Evolutionary conservation across 2,329 filamentous ascomycete species (phyloP), one percentile per base, ranked within the genome.

Genomic region (Cercospora berteroae): DNA sequence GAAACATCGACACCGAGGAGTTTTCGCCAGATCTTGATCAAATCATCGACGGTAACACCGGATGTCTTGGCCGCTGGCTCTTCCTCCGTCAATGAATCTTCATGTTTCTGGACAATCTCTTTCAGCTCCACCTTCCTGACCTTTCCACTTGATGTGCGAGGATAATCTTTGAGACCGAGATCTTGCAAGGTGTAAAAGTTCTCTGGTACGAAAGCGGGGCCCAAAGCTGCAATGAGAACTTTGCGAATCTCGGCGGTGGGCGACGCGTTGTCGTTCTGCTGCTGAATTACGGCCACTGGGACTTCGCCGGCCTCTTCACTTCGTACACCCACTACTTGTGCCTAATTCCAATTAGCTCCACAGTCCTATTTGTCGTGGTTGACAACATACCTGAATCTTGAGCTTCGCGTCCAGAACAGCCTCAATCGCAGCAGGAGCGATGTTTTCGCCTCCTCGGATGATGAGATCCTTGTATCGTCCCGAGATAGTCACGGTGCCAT

Each of bases 281-380:
- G 60, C 44, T 60, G 61, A 5, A 70, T 42, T 33, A 73, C 29
- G 4, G 69, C 71, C 5, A 73, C 66, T 5, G 71, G 71, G 13
- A 73, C 71, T 55, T 71, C 68, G 1, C 71, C 71, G 10, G 63
- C 67, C 12, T 69, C 52, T 12, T 65, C 62, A 59, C 71, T 69
- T 16, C 42, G 36, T 18, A 65, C 52, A 13, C 66, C 71, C n/a
- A 73, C 64, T 5, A 73, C 70, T 58, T 72, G 69, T 20, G 66
- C 67, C 36, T 66, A n/a, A 0, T 5, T 13, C 8, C 7, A 5
- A n/a, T 56, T 13, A 56, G 25, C 5, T 9, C 13, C 8, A 23
- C 10, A 3, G 3, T 6, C 5, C 3, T 2, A 8, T 29, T 3
- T 12, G 12, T 29, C 5, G 12, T 12, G 8, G 4, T 25, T 16